These are phyloP conservation scores for Metschnikowia kofuensis DNA, from an alignment of 805 yeast species.

Conservation along the genomic window DNA sequence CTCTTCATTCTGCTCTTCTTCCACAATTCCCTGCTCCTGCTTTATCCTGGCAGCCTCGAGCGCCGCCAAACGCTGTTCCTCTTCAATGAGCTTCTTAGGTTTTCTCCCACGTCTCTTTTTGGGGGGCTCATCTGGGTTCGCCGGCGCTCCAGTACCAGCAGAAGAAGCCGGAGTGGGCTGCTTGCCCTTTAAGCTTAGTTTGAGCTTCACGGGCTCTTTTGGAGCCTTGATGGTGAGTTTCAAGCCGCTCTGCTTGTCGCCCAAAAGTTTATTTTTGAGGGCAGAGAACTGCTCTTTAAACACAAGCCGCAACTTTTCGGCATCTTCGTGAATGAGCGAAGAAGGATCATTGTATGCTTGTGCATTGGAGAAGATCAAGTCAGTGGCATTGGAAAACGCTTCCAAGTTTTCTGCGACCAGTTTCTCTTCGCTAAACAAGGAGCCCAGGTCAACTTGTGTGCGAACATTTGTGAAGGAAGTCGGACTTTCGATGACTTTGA, in stretches of 20 bases:
- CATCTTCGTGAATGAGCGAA: conserved; percentile 69
- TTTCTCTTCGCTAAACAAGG: conserved; percentile 29
- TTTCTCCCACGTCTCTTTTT: conserved; percentile 23
- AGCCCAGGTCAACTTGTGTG: conserved; percentile 48
- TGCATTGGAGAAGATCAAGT: conserved; percentile 75
- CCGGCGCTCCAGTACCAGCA: neutral
- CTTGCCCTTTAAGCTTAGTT: conserved; percentile 27
- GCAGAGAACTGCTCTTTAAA: conserved; percentile 42
- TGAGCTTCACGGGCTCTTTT: conserved; percentile 24
- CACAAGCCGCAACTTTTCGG: conserved; percentile 54
- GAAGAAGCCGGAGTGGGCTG: conserved; percentile 6
- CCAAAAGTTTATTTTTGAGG: conserved; percentile 24
- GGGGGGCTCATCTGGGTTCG: conserved; percentile 14
- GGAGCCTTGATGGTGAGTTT: conserved; percentile 28
- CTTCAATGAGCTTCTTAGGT: conserved; percentile 22
- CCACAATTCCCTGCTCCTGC: conserved; percentile 8
- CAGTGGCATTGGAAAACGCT: conserved; percentile 56
- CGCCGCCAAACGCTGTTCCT: conserved; percentile 16
- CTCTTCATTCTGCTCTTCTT: conserved; percentile 10
- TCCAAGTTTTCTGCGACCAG: conserved; percentile 46
- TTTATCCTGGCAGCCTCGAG: conserved; percentile 12
- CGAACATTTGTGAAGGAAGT: conserved; percentile 66
- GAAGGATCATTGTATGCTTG: conserved; percentile 71
- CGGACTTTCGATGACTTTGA: conserved; percentile 66
- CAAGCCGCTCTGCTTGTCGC: conserved; percentile 18